Evolutionary conservation across 2,329 filamentous ascomycete species (phyloP).

Genomic region (Alternaria infectoria): DNA sequence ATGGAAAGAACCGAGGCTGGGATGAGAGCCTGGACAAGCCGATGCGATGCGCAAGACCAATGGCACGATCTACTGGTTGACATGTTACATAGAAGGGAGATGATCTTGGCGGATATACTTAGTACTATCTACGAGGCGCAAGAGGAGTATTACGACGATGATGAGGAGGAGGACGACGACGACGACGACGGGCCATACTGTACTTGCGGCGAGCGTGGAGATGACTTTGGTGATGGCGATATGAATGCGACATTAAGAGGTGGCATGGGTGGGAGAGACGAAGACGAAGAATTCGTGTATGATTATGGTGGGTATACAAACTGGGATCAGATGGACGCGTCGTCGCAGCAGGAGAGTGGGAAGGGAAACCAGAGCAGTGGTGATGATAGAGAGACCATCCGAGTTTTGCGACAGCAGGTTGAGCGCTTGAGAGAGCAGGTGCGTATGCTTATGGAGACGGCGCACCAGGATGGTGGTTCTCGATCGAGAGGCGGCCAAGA

Average conservation of each 20-base stretch:
- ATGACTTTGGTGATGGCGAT: not conserved
- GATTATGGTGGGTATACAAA: slow-evolving; percentile 3
- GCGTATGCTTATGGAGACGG: not conserved
- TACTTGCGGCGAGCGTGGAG: not conserved
- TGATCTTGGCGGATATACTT: not conserved
- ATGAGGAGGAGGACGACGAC: not conserved
- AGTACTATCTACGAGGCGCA: not conserved
- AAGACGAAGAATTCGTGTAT: slow-evolving; percentile 9
- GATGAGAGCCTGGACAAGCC: not conserved
- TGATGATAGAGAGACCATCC: not conserved
- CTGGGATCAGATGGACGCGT: not conserved
- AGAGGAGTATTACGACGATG: not conserved
- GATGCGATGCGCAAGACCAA: not conserved
- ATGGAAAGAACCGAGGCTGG: not conserved
- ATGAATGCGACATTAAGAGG: not conserved
- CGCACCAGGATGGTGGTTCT: not conserved
- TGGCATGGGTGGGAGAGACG: slow-evolving; percentile 5
- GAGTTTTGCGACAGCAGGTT: not conserved
- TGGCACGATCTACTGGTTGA: not conserved
- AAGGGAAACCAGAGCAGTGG: not conserved
- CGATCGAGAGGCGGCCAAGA: not conserved
- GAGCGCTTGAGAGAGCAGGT: not conserved
- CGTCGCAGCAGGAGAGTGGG: too few species aligned
- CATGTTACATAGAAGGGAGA: not conserved
- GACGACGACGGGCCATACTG: not conserved